Conservation (phyloP, 352 stramenopile species). For the Phytophthora quininea region DNA sequence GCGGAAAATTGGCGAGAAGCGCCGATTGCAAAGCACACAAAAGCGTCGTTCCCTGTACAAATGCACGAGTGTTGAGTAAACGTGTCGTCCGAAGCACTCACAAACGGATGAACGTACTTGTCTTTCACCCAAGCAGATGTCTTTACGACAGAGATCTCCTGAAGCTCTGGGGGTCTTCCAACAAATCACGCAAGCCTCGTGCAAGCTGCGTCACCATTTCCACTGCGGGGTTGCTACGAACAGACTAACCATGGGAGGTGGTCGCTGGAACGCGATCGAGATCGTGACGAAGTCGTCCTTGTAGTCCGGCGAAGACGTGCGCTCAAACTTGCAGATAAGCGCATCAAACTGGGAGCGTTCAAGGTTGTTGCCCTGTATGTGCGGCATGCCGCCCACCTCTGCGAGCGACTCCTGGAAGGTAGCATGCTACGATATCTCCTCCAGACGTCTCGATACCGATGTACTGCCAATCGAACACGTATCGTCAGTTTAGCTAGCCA, state of each 20-base stretch:
- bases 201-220: constrained; percentile 88
- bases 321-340: constrained; percentile 88
- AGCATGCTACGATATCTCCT: constrained; percentile 82
- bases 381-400: constrained; percentile 82
- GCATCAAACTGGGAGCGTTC: constrained; percentile 86
- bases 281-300: constrained; percentile 82
- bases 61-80: constrained; percentile 24
- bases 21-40: constrained; percentile 81
- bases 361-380: constrained; percentile 79
- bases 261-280: constrained; percentile 86
- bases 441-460: constrained; percentile 82
- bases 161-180: constrained; percentile 81
- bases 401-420: constrained; percentile 87
- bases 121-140: constrained; percentile 87
- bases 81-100: not conserved
- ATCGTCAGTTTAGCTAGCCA: constrained; percentile 32
- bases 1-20: constrained; percentile 86
- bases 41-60: constrained; percentile 69
- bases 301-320: constrained; percentile 61
- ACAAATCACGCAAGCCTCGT: constrained; percentile 73
- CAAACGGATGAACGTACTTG: constrained; percentile 50
- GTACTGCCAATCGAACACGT: constrained; percentile 48
- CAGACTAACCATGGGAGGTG: constrained; percentile 77
- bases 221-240: constrained; percentile 80
- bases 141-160: constrained; percentile 84